phyloP scores from a whole-genome alignment of 2,329 filamentous ascomycete species.

The Aspergillus spinulosporus region DNA sequence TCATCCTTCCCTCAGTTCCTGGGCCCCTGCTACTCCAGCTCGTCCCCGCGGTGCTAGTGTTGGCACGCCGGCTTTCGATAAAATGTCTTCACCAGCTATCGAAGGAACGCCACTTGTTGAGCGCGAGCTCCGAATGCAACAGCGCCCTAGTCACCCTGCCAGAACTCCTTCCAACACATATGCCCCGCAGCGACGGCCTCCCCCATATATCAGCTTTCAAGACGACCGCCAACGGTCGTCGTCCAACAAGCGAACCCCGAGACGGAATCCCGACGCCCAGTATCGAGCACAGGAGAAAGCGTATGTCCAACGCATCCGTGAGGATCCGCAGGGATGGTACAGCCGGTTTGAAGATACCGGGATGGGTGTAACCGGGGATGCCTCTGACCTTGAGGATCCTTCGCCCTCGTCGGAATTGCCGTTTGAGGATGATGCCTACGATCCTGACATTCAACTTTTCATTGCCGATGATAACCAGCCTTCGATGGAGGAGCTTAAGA shows the following conservation, averaged over 20 bases:
- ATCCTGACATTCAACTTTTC: constrained; percentile 90
- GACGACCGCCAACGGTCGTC: constrained; percentile 56
- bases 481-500: constrained; percentile 83
- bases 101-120: constrained; percentile 33
- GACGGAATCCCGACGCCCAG: constrained; percentile 68
- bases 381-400: constrained; percentile 87
- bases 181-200: constrained; percentile 61
- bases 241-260: constrained; percentile 55
- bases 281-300: constrained; percentile 88
- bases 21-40: constrained; percentile 37
- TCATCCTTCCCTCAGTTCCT: constrained; percentile 34
- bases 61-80: constrained; percentile 46
- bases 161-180: constrained; percentile 80
- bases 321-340: constrained; percentile 77
- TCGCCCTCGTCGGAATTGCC: constrained; percentile 82
- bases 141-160: constrained; percentile 67
- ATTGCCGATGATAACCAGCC: constrained; percentile 87
- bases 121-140: constrained; percentile 56
- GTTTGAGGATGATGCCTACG: constrained; percentile 79
- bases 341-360: constrained; percentile 60
- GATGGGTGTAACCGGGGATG: constrained; percentile 66
- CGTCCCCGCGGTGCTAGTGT: constrained; percentile 47
- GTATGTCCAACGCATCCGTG: constrained; percentile 87
- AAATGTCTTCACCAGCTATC: constrained; percentile 23
- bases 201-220: constrained; percentile 50